These are phyloP conservation scores for Globisporangium splendens DNA, from an alignment of 352 stramenopile species.

Conservation along the genomic window DNA sequence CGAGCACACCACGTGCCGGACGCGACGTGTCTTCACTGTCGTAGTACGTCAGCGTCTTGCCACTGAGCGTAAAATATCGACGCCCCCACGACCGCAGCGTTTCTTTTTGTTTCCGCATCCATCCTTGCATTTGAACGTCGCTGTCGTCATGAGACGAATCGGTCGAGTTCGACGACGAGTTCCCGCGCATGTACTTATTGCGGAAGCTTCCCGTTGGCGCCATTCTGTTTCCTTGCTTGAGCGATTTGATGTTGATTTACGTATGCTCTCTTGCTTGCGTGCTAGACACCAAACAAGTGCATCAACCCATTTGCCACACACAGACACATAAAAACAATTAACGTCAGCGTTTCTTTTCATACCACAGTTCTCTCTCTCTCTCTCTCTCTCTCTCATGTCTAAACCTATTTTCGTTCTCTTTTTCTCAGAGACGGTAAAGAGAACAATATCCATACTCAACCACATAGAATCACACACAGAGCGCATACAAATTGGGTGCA, in stretches of 20 bases:
- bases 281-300: background rate
- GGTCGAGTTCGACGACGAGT: conserved; percentile 41
- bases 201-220: conserved; percentile 48
- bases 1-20: conserved; percentile 53
- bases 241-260: background rate
- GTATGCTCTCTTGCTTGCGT: background rate
- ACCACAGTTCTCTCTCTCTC: background rate
- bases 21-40: conserved; percentile 73
- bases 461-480: background rate
- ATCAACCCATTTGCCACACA: background rate
- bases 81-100: conserved; percentile 64
- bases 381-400: background rate
- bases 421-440: background rate
- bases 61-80: conserved; percentile 72
- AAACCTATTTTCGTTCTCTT: background rate
- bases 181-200: conserved; percentile 55
- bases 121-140: conserved; percentile 78
- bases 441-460: background rate
- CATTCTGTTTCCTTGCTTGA: conserved; percentile 21
- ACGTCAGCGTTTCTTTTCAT: background rate
- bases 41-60: conserved; percentile 73
- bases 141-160: conserved; percentile 58
- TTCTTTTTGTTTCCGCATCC: conserved; percentile 85
- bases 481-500: background rate
- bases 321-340: too few species aligned